These are phyloP conservation scores for Botrytis aclada DNA, from an alignment of 2,329 filamentous ascomycete genomes.

Conservation along the genomic window DNA sequence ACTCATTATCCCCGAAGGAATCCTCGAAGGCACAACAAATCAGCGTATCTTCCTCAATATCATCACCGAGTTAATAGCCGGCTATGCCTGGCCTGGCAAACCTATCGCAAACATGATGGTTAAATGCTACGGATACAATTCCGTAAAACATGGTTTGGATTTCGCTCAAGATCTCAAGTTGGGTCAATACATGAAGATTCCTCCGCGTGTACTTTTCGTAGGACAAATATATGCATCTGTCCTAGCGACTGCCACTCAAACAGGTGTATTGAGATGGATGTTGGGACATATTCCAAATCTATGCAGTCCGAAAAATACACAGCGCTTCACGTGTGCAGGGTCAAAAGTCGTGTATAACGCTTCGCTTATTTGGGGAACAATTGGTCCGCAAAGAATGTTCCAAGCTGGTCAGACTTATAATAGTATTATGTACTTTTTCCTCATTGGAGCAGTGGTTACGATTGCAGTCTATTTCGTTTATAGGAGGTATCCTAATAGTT, in stretches of 20 bases:
- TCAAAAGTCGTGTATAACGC: slow-evolving; percentile 53
- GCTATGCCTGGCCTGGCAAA: slow-evolving; percentile 50
- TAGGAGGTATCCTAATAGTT: slow-evolving; percentile 53
- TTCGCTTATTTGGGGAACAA: slow-evolving; percentile 53
- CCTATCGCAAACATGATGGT: slow-evolving; percentile 65
- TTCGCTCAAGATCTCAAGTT: slow-evolving; percentile 51
- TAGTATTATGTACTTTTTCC: slow-evolving; percentile 49
- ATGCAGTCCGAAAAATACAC: slow-evolving; percentile 42
- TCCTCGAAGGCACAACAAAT: slow-evolving; percentile 46
- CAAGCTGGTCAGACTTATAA: slow-evolving; percentile 49
- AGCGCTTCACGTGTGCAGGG: slow-evolving; percentile 49
- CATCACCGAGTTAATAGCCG: slow-evolving; percentile 67
- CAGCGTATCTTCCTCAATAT: slow-evolving; percentile 60
- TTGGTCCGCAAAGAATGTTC: slow-evolving; percentile 46
- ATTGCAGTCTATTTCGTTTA: slow-evolving; percentile 53
- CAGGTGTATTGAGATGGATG: slow-evolving; percentile 41
- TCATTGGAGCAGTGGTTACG: slow-evolving; percentile 53
- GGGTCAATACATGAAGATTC: slow-evolving; percentile 51
- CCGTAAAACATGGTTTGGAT: slow-evolving; percentile 46
- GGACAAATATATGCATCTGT: slow-evolving; percentile 49
- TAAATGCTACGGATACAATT: slow-evolving; percentile 45
- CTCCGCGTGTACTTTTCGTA: slow-evolving; percentile 46
- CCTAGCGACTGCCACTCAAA: slow-evolving; percentile 46
- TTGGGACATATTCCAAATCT: slow-evolving; percentile 43
- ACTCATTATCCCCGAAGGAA: slow-evolving; percentile 39